Evolutionary conservation across 148 eudicot genomes (phyloP).

Genomic region (Chenopodium album): DNA sequence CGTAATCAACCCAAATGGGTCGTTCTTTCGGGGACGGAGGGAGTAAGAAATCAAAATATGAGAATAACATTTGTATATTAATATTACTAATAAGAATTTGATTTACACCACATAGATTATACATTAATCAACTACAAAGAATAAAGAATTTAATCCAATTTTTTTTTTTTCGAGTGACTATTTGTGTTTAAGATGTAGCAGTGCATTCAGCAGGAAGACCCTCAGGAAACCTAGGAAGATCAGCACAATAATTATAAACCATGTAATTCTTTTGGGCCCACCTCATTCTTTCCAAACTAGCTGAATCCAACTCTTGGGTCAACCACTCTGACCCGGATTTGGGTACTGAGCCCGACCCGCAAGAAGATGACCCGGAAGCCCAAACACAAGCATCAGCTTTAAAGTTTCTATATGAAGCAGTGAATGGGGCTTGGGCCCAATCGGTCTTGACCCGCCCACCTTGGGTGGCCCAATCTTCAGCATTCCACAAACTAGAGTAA

Average conservation of each 20-base stretch:
- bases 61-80: no score
- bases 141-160: neutral
- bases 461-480: constrained; percentile 43
- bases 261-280: constrained; percentile 41
- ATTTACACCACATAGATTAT: no score
- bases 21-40: no score
- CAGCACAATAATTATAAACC: constrained; percentile 49
- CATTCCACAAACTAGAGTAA: constrained; percentile 39
- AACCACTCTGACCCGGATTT: constrained; percentile 27
- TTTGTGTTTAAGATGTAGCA: neutral
- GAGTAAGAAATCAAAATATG: no score
- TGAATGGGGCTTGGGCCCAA: constrained; percentile 34
- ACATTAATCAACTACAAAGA: neutral
- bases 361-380: constrained; percentile 27
- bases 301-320: constrained; percentile 38
- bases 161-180: no score
- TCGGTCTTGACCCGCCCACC: constrained; percentile 38
- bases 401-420: constrained; percentile 21
- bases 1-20: no score
- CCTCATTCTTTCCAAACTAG: constrained; percentile 31
- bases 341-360: constrained; percentile 13
- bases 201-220: constrained; percentile 44
- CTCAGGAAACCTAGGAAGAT: constrained; percentile 41
- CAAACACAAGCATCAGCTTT: constrained; percentile 32
- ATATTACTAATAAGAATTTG: no score